These are phyloP conservation scores for Aureobasidium sp. DNA, from an alignment of 2,329 filamentous ascomycete species.

Conservation along the genomic window DNA sequence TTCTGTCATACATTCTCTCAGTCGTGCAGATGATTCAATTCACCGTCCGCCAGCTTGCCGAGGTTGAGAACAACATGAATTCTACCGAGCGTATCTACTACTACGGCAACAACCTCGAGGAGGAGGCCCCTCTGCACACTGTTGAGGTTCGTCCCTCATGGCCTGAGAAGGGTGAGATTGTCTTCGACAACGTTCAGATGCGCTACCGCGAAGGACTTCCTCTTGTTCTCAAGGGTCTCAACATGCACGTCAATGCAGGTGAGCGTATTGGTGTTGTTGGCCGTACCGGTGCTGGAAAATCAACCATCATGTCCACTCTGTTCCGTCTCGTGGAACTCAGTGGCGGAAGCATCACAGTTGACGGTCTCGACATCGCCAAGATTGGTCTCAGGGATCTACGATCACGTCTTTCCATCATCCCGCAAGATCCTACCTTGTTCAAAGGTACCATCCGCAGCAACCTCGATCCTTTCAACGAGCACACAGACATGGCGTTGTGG, in stretches of 20 bases:
- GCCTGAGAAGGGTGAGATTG: conserved; percentile 72
- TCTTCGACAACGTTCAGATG: conserved; percentile 43
- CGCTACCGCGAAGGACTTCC: conserved; percentile 42
- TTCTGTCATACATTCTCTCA: conserved; percentile 84
- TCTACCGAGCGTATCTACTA: conserved; percentile 85
- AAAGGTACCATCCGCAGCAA: conserved; percentile 70
- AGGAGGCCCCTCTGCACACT: conserved; percentile 78
- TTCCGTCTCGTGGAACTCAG: conserved; percentile 57
- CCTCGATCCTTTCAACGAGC: conserved; percentile 71
- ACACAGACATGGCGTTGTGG: conserved; percentile 71
- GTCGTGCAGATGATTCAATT: conserved; percentile 97
- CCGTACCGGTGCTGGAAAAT: conserved; percentile 74
- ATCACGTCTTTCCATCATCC: conserved; percentile 66
- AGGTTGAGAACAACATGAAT: conserved; percentile 98
- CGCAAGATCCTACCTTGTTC: conserved; percentile 78
- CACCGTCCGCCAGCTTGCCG: conserved; percentile 83
- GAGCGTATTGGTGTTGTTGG: conserved; percentile 77
- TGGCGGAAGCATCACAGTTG: conserved; percentile 40
- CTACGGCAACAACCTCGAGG: conserved; percentile 77
- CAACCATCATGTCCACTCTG: conserved; percentile 71
- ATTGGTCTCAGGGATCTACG: conserved; percentile 68
- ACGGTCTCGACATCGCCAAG: conserved; percentile 53
- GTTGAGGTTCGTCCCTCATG: conserved; percentile 60
- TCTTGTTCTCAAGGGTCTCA: conserved; percentile 40
- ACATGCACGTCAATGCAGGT: conserved; percentile 62